Base-by-base conservation (phyloP, 805 yeast genomes). In the Metschnikowia lachancei region DNA sequence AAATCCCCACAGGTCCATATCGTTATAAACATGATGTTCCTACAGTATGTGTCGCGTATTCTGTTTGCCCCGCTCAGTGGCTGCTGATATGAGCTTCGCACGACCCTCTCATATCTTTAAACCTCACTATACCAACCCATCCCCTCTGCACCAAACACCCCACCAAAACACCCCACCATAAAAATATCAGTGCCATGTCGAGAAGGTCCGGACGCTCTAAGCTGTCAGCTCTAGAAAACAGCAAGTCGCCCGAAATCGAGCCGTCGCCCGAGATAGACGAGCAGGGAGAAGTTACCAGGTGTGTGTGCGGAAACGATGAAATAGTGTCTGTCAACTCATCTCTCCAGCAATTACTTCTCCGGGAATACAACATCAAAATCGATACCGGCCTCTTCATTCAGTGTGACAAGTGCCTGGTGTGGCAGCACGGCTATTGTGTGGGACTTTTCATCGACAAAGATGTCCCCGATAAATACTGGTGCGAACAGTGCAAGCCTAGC, bases 371-470 rank as follows among this genome's bases (percentile, higher is more conserved):
- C 39, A 67, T 72, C 45, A 66, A 66, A 43, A 59, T 66, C 41
- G 81, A 78, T 48, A 68, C 74, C 16, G 94, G 92, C 2, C 72
- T 85, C 41, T 86, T 79, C 60, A 86, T 86, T 54, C 94, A 86
- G 59, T 86, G 95, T 74, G 99, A 94, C 59, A 76, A 78, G 52
- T 92, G 99, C 69, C 82, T 87, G 16, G 96, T 85, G 7, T 92
- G 99, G 99, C 99, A 92, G 65, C 99, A 92, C 64, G 98, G 97
- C 1, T 88, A 75, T 67, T 92, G 99, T 71, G 97, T 92, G 31
- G 95, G 97, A 1, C 81, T 92, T 47, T 74, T 74, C 45, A 81
- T 80, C 41, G 88, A 83, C 51, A 81, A 78, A 12, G 83, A 80
- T 41, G 87, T 89, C 1, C 97, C 97, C 3, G 97, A 92, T 47